Conservation (phyloP, 129 eudicot species). For the Scalesia atractyloides region DNA sequence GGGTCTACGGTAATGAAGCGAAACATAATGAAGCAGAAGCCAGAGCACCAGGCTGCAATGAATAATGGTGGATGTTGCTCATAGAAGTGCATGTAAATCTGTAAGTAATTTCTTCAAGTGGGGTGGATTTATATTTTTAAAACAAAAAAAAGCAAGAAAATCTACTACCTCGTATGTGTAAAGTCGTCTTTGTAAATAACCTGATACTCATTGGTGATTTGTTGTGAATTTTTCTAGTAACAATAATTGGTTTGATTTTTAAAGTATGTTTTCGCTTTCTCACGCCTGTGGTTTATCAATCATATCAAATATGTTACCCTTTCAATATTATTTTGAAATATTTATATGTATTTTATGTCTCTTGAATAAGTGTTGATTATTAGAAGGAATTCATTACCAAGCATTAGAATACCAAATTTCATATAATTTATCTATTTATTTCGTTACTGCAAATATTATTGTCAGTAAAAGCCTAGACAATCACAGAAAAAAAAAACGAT, state of each 20-base stretch:
- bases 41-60: slow-evolving; percentile 45
- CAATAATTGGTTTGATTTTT: slow-evolving; percentile 14
- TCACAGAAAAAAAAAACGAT: too few species aligned
- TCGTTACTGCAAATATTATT: too few species aligned
- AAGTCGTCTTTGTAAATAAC: slow-evolving; percentile 39
- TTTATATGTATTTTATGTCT: too few species aligned
- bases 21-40: slow-evolving; percentile 73
- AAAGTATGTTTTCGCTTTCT: neutral
- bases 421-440: too few species aligned
- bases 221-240: slow-evolving; percentile 9
- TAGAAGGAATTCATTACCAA: too few species aligned
- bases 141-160: neutral
- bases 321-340: too few species aligned
- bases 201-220: slow-evolving; percentile 8
- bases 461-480: too few species aligned
- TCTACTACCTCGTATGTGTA: slow-evolving; percentile 37
- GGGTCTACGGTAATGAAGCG: slow-evolving; percentile 74
- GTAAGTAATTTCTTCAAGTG: slow-evolving; percentile 1
- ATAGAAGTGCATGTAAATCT: slow-evolving; percentile 42
- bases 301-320: too few species aligned
- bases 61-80: slow-evolving; percentile 65
- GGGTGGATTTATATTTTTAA: slow-evolving; percentile 5
- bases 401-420: too few species aligned
- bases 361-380: too few species aligned
- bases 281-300: too few species aligned